These are phyloP conservation scores for Fusarium sp. DNA, from an alignment of 2,329 filamentous ascomycete genomes.

Conservation along the genomic window DNA sequence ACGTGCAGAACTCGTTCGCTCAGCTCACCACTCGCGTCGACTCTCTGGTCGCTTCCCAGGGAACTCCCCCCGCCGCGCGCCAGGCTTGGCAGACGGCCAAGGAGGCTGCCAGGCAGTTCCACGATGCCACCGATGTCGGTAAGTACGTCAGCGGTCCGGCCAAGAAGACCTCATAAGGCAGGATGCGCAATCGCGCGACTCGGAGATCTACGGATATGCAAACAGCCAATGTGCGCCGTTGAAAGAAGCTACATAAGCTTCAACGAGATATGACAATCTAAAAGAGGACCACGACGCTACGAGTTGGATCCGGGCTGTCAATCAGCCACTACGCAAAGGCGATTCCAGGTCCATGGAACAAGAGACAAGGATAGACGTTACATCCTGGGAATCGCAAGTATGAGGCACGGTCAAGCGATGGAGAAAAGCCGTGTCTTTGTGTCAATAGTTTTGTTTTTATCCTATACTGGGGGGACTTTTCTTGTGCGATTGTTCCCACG, in stretches of 20 bases:
- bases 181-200: neutral
- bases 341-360: slow-evolving; percentile 23
- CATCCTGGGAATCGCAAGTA: neutral
- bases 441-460: slow-evolving; percentile 27
- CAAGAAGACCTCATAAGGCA: slow-evolving; percentile 57
- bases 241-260: slow-evolving; percentile 1
- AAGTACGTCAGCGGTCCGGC: slow-evolving; percentile 74
- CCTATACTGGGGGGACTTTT: slow-evolving; percentile 31
- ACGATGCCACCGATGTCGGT: slow-evolving; percentile 82
- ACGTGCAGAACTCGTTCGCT: slow-evolving; percentile 86
- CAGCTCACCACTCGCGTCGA: slow-evolving; percentile 82
- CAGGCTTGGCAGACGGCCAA: slow-evolving; percentile 87
- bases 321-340: slow-evolving; percentile 20
- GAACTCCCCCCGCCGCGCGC: slow-evolving; percentile 82
- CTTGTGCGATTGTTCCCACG: slow-evolving; percentile 26
- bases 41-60: slow-evolving; percentile 85
- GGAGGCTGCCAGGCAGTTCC: slow-evolving; percentile 76
- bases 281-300: slow-evolving; percentile 33
- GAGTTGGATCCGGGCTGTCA: slow-evolving; percentile 32
- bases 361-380: neutral
- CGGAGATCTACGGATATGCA: slow-evolving; percentile 12
- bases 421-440: slow-evolving; percentile 17
- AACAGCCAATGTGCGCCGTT: neutral
- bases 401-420: neutral
- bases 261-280: slow-evolving; percentile 31